Base-by-base conservation (phyloP, 2,329 filamentous ascomycete genomes). In the Hymenoscyphus albidus region DNA sequence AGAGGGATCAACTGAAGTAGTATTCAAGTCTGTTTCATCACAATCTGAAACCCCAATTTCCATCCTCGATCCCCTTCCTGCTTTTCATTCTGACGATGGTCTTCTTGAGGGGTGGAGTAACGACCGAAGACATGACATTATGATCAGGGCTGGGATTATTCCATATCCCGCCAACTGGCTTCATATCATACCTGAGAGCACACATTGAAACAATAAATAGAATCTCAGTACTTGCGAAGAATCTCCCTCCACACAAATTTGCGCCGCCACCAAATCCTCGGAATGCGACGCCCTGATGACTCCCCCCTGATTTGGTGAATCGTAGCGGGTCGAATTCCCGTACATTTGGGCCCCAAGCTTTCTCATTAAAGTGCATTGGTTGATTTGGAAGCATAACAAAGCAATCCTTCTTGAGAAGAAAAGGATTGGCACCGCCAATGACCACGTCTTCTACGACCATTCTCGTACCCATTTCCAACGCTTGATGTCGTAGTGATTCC, bases 341-440 rank as follows among this genome's bases (percentile, higher is more conserved):
- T 7, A 40, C 59, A 27, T 14, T 40, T 6, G 31, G 18, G 6
- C 59, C 59, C 59, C 59, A 62, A 22, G 32, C 9, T n/a, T 27
- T 2, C 5, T 13, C 5, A 22, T 62, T 22, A 9, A 55, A 55
- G 22, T 62, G 44, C n/a, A 40, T 56, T 10, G 31, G 55, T 40
- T 22, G 16, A 39, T 62, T 55, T 9, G 59, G 31, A 16, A 62
- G 55, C 18, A 62, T 56, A 10, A 56, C n/a, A 10, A 62, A 62
- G 6, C 44, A 38, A 22, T 27, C 48, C 16, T 62, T 56, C 18
- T 62, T 62, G 13, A 62, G 48, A 4, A 56, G 44, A 31, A 40
- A 56, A 7, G 16, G 39, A 14, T 56, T 18, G 18, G 35, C 16
- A 3, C 27, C 27, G 27, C 27, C 27, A 3, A 62, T 31, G 5